phyloP scores from a whole-genome alignment of 352 stramenopile species.

The Globisporangium takayamanum region DNA sequence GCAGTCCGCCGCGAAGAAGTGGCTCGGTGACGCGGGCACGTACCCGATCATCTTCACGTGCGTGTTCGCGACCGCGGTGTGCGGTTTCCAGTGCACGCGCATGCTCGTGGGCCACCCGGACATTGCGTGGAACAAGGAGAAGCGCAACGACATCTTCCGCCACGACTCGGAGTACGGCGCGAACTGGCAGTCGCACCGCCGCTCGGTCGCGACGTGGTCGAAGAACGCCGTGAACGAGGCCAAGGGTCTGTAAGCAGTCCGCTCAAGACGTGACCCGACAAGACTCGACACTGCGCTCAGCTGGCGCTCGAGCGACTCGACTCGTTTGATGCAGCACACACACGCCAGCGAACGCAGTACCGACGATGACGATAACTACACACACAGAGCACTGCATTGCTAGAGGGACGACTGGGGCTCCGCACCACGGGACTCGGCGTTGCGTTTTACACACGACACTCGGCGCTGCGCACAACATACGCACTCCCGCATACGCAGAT shows the following conservation, averaged over 20 bases:
- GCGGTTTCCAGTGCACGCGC: constrained; percentile 67
- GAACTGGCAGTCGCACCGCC: constrained; percentile 74
- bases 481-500: too few species aligned
- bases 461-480: too few species aligned
- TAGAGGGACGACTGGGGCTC: too few species aligned
- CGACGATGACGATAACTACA: too few species aligned
- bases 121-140: constrained; percentile 76
- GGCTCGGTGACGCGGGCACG: constrained; percentile 71
- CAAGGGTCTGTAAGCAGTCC: constrained; percentile 45
- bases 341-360: too few species aligned
- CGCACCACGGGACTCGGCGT: too few species aligned
- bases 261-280: background rate
- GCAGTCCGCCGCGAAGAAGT: constrained; percentile 50
- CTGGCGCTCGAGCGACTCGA: background rate
- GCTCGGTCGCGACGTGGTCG: constrained; percentile 54
- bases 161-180: constrained; percentile 56
- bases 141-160: constrained; percentile 61
- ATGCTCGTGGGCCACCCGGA: constrained; percentile 67
- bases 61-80: constrained; percentile 50
- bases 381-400: too few species aligned
- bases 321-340: too few species aligned
- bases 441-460: too few species aligned
- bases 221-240: constrained; percentile 79
- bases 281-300: too few species aligned
- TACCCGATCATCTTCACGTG: constrained; percentile 73